Evolutionary conservation across 2,329 filamentous ascomycete species (phyloP).

Genomic region (Cladosporium colombiae): DNA sequence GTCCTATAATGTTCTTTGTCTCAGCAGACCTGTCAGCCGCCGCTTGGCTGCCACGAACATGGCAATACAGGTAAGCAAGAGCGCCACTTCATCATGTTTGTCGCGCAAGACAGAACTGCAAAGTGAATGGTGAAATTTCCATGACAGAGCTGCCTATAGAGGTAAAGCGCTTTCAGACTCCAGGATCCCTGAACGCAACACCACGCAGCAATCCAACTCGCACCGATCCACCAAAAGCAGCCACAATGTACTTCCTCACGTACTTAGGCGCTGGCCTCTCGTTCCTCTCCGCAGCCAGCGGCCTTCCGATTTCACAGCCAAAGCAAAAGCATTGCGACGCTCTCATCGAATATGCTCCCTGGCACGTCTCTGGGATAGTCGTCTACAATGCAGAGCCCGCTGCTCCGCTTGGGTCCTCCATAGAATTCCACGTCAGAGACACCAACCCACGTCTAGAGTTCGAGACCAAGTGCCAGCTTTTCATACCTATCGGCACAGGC

Average conservation of each 20-base stretch:
- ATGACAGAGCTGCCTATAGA: neutral
- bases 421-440: neutral
- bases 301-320: neutral
- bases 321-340: neutral
- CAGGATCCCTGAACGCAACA: neutral
- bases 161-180: neutral
- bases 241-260: neutral
- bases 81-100: conserved; percentile 17
- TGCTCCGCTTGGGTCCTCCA: neutral
- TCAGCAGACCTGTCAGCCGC: conserved; percentile 4
- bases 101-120: neutral
- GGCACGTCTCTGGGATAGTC: neutral
- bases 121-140: conserved; percentile 8
- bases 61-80: neutral
- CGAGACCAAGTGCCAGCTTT: neutral
- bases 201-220: neutral
- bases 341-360: neutral
- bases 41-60: neutral
- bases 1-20: neutral
- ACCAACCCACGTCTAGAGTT: conserved; percentile 12
- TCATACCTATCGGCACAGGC: neutral
- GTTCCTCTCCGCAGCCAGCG: neutral
- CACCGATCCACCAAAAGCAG: neutral
- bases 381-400: neutral
- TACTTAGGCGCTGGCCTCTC: neutral